Percentiles rank a stretch among this genome's conserved stretches.
Evolutionary conservation across 495 filamentous ascomycete species (phyloP).

Genomic region (Neurospora sp.): DNA sequence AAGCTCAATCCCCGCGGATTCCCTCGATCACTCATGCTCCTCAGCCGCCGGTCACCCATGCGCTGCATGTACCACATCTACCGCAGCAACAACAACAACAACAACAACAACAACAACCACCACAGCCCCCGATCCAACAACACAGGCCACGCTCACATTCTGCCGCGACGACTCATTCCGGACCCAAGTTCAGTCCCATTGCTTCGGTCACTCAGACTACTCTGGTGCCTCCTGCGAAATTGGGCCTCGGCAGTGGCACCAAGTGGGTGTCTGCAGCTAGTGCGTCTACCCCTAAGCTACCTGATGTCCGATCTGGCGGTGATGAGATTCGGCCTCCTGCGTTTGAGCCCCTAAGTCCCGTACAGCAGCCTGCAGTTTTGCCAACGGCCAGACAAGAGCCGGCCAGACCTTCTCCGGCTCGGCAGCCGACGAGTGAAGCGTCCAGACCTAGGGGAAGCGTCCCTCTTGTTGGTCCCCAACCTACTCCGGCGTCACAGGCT

Average conservation of each 20-base stretch:
- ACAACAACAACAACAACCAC: not conserved
- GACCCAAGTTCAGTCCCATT: conserved; percentile 8
- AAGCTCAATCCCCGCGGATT: not conserved
- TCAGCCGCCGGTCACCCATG: not conserved
- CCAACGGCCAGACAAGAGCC: not conserved
- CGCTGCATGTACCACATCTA: not conserved
- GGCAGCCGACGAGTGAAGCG: not conserved
- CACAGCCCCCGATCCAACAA: not conserved
- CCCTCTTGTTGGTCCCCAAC: not conserved
- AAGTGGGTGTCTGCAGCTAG: conserved; percentile 37
- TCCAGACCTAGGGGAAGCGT: not conserved
- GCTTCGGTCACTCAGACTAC: conserved; percentile 12
- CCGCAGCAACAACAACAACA: not conserved
- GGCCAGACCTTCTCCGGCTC: not conserved
- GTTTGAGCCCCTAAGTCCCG: conserved; percentile 38
- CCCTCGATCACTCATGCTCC: not conserved
- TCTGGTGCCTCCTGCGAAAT: conserved; percentile 1
- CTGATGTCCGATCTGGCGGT: conserved; percentile 14
- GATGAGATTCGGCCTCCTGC: conserved; percentile 30
- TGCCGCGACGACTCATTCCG: not conserved
- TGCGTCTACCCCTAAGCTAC: conserved; percentile 34
- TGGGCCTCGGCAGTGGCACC: conserved; percentile 31
- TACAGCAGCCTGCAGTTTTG: conserved; percentile 5
- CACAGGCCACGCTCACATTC: conserved; percentile 9
- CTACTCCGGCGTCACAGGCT: conserved; percentile 22